Evolutionary conservation across 164 flowering plant species (phyloP), one percentile per base, ranked within the genome.

Genomic region (Vitis labrusca): DNA sequence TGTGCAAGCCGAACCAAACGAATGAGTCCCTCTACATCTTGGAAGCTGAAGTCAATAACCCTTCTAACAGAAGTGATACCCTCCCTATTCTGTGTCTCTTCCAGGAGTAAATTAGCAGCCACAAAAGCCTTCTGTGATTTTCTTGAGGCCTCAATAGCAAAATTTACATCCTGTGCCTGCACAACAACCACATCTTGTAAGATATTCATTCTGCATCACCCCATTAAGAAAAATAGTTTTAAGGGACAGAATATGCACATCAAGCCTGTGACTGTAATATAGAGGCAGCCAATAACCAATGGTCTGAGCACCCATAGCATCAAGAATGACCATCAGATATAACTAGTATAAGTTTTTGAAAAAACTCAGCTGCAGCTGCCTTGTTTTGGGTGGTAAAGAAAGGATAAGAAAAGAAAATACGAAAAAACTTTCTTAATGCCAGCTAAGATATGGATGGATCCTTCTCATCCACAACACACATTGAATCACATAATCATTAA

Each of bases 41-140:
- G 93, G 83, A 86, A 90, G 78, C 82, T 85, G 81, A 85, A 89
- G 74, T 94, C 96, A 71, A 92, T 67, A n/a, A 80, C 98, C 68
- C 72, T 86, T 65, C 74, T 88, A 53, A 88, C 79, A 66, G 84
- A 73, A 70, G 76, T 29, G 44, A 86, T 78, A 52, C 65, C 78
- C 50, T 89, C 86, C 23, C 63, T 81, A 59, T 74, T 67, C 32
- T 69, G 81, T 50, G 82, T 67, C 60, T 80, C 83, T 73, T 69
- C 81, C 44, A 73, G 32, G 61, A 63, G 69, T 58, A 48, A 68
- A 74, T 69, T 82, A 66, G 90, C 92, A 67, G 85, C 85, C 59
- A 79, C 77, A 77, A 86, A 87, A 64, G 91, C 89, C 76, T 60
- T 73, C 56, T 73, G 85, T 17, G 88, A 86, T 75, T 84, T 94